A percentile compares a stretch with the other conserved stretches of the same genome.
phyloP scores from a whole-genome alignment of 192 early-diverging fungal genomes.

The Piromyces finnis region DNA sequence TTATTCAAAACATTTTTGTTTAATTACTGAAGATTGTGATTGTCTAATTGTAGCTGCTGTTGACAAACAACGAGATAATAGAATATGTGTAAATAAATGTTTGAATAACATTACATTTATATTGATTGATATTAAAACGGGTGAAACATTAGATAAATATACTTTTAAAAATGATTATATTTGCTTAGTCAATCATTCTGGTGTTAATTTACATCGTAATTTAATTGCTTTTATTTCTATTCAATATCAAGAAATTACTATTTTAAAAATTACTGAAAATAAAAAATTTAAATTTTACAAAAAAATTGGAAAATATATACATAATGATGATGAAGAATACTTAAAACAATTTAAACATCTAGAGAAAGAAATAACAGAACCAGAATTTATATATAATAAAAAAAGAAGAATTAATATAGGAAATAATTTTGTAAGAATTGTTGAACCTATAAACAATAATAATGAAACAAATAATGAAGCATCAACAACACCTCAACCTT shows the following conservation, averaged over 20 bases:
- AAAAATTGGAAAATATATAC: background rate
- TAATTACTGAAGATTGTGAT: constrained; percentile 30
- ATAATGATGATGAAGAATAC: background rate
- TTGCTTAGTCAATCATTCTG: constrained; percentile 38
- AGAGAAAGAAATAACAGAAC: background rate
- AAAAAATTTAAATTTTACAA: background rate
- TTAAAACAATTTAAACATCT: background rate
- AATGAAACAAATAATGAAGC: background rate
- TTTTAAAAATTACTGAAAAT: constrained; percentile 33
- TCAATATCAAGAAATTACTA: constrained; percentile 50
- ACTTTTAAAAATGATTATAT: constrained; percentile 42
- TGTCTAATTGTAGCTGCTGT: constrained; percentile 43
- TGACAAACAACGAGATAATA: constrained; percentile 9
- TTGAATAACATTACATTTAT: constrained; percentile 51
- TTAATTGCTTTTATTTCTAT: constrained; percentile 45
- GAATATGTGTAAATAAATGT: constrained; percentile 15
- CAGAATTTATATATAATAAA: background rate
- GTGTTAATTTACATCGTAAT: constrained; percentile 44
- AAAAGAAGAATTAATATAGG: background rate
- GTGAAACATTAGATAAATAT: constrained; percentile 28
- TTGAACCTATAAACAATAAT: background rate
- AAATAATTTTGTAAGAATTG: background rate
- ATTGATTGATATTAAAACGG: constrained; percentile 33
- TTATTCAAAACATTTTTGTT: constrained; percentile 43
- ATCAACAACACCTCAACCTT: background rate